Evolutionary conservation across 345 rosid genomes (phyloP), one percentile per base, ranked within the genome.

Genomic region (Euphorbia pulcherrima): DNA sequence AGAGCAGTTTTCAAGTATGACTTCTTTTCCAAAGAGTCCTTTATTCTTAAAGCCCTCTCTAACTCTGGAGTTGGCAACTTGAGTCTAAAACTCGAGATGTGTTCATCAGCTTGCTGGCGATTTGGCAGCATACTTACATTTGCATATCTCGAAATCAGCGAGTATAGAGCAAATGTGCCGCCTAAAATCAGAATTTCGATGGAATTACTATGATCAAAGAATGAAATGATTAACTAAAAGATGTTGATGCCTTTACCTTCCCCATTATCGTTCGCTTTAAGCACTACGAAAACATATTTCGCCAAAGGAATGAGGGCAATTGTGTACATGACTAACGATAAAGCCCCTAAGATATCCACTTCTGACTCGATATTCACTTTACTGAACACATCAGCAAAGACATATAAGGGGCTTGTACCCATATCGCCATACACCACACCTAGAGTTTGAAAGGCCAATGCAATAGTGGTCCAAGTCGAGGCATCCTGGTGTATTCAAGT

Each of bases 381-480:
- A 83, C 95, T 91, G 80, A 94, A 94, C 56, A 94, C 99, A 78
- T 91, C 99, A 64, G 78, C 59, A 74, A 89, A 94, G 46, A 94
- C 99, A 78, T 94, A 94, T 59, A 94, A 84, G 65, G 99, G 99
- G 75, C 96, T 89, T 47, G 99, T 89, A 44, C 99, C 97, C 95
- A 94, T 77, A 76, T 94, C 99, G 55, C 99, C 99, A 74, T 94
- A 94, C 23, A 94, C 99, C 56, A 94, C 92, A 68, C 99, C 99
- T 24, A 94, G 90, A 17, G 99, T 94, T 79, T 94, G 99, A 83
- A 94, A 94, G 60, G 99, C 99, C 71, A 90, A 74, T 20, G 85
- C 88, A 75, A 94, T 63, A 41, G 89, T 86, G 52, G 48, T 46
- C 90, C 90, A 85, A 70, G 80, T 69, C n/a, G 96, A 80, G 46